Base-by-base conservation (phyloP, 2,329 filamentous ascomycete genomes). In the Phaeosphaeriaceae sp. region DNA sequence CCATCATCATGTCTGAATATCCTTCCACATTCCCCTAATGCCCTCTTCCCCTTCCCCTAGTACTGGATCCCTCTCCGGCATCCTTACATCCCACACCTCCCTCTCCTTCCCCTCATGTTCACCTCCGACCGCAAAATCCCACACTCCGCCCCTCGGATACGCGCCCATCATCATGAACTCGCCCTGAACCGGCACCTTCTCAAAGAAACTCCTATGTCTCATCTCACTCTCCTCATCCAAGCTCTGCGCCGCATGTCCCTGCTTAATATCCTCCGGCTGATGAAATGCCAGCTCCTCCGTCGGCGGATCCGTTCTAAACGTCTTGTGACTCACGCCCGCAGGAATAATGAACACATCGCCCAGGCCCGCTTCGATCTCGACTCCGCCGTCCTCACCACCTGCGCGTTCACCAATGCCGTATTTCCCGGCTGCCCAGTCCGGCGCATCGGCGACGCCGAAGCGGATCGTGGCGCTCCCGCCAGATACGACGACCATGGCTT, bases 271-370 rank as follows among this genome's bases (percentile, higher is more conserved):
- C 0, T 82, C 81, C 0, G 84, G 83, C 33, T 80, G 80, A 53
- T 84, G 59, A 21, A 84, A 72, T 25, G 58, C 64, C 56, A 84
- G 79, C 3, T 70, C 67, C 0, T 69, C 27, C 2, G 59, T 74
- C 9, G 63, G 61, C 0, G 83, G 82, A 9, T 52, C 66, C 0
- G 83, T 76, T 31, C 82, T 63, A 60, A 80, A 80, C 0, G 83
- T 85, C 72, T 86, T 87, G 64, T 87, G 85, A 10, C 83, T 80
- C 1, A 84, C 79, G 0, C 85, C 85, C 0, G 84, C 83, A 0
- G 86, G 86, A 2, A 88, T 77, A 17, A 88, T 74, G 59, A 88
- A 88, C 0, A 87, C 84, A 62, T 88, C 86, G 1, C 86, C 86
- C 0, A 80, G 73, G 1, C 76, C 61, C 0, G 83, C 86, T 3